Base-by-base conservation (phyloP, 352 stramenopile genomes). In the Thalassiosira oceanica region DNA sequence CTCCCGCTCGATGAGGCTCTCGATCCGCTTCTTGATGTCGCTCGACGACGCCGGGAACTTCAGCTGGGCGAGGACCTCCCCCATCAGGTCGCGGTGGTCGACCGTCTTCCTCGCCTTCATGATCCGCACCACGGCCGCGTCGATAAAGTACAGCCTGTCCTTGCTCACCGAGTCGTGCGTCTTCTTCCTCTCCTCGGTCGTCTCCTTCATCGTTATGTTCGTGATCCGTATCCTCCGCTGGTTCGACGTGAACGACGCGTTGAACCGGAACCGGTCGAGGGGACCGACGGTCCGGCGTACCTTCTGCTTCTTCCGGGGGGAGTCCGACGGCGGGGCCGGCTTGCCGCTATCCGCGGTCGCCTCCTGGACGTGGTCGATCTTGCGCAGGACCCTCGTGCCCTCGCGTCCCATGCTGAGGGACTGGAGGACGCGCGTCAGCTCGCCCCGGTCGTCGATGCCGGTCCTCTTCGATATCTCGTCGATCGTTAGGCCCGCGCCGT, bases 71-170 rank as follows among this genome's bases (percentile, higher is more conserved):
- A 98, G 93, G 18, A 98, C 93, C 83, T 98, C 93, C 27, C 92
- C 91, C 79, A 98, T 96, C 21, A 99, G 79, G 41, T 96, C 76
- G 43, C 93, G 81, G 63, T 98, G 95, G 16, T 89, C 90, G 23
- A 98, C 85, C 28, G 94, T 97, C 87, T 98, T 98, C n/a, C 95
- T 92, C 5, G 95, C 87, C 87, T 99, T 99, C 95, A 99, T 99
- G 66, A 99, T 98, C 46, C 96, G 91, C 45, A 99, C 96, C 49
- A 99, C 94, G 6, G 94, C 93, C 10, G 96, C 96, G 74, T 92
- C 85, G 46, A 92, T 89, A n/a, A 88, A 64, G 53, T 89, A 87
- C 39, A 86, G 54, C 1, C 85, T 66, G 60, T 92, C 85, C 4
- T 78, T 80, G 24, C 43, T 78, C 1, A 92, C 79, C n/a, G 67